phyloP scores from a whole-genome alignment of 2,329 filamentous ascomycete genomes.

The Annulohypoxylon truncatum region DNA sequence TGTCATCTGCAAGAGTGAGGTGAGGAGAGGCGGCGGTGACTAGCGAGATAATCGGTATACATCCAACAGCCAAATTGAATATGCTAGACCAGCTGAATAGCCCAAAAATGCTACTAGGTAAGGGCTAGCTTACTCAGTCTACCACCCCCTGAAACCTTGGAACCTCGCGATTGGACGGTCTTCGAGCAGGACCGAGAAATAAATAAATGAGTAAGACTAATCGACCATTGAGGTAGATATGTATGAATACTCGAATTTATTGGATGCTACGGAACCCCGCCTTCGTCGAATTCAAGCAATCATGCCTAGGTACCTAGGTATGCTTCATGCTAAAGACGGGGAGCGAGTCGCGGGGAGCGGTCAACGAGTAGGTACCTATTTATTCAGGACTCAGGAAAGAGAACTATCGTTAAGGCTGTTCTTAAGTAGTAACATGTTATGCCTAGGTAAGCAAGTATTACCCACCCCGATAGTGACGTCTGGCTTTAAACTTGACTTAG shows the following conservation, averaged over 20 bases:
- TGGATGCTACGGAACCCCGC: constrained; percentile 9
- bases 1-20: constrained; percentile 25
- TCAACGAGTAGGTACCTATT: constrained; percentile 2
- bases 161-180: constrained; percentile 22
- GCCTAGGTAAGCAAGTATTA: constrained; percentile 1
- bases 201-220: constrained; percentile 7
- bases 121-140: constrained; percentile 8
- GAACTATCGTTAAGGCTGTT: constrained; percentile 11
- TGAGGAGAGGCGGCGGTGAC: constrained; percentile 18
- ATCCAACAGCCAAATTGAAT: not conserved
- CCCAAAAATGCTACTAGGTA: constrained; percentile 4
- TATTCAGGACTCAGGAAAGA: not conserved
- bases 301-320: too few species aligned
- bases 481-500: constrained; percentile 2
- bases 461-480: constrained; percentile 17
- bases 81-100: constrained; percentile 13
- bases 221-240: not conserved
- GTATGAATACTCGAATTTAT: constrained; percentile 6
- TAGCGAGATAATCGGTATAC: constrained; percentile 1
- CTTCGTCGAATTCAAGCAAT: constrained; percentile 13
- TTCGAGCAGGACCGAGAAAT: not conserved
- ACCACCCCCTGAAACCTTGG: not conserved
- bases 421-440: not conserved
- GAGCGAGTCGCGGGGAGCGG: not conserved
- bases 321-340: not conserved